Evolutionary conservation across 2,329 filamentous ascomycete genomes (phyloP).

Genomic region (Colletotrichum nymphaeae): DNA sequence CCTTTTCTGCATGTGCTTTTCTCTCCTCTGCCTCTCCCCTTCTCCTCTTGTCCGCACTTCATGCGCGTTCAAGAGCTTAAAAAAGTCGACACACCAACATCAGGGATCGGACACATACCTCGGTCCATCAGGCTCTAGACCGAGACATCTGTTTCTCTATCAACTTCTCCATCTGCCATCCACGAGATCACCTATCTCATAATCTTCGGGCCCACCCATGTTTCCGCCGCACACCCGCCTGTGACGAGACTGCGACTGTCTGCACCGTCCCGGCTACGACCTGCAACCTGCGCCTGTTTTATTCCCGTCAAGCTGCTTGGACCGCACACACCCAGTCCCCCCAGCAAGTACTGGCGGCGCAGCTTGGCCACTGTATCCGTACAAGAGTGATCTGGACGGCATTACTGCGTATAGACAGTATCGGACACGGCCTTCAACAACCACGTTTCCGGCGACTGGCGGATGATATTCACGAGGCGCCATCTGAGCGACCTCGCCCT

Average conservation of each 20-base stretch:
- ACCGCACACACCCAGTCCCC: not conserved
- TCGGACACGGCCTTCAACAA: not conserved
- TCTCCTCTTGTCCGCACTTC: not conserved
- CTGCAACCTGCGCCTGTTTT: not conserved
- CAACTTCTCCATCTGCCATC: conserved; percentile 1
- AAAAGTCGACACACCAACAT: conserved; percentile 7
- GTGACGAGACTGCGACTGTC: conserved; percentile 4
- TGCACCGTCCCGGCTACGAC: conserved; percentile 15
- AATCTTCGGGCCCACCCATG: conserved; percentile 11
- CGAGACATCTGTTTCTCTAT: conserved; percentile 18
- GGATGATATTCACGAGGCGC: not conserved
- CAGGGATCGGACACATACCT: conserved; percentile 14
- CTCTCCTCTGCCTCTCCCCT: too few relatives aligned
- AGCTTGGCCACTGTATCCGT: not conserved
- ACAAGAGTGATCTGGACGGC: not conserved
- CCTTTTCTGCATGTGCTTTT: conserved; percentile 27
- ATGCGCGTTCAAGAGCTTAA: conserved; percentile 20
- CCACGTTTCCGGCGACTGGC: not conserved
- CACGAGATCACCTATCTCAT: not conserved
- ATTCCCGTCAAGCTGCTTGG: not conserved
- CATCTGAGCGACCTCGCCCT: conserved; percentile 1
- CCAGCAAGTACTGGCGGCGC: not conserved
- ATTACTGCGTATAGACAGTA: not conserved
- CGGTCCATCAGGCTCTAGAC: conserved; percentile 26
- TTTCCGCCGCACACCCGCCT: conserved; percentile 3